phyloP scores from a whole-genome alignment of 768 basidiomycete genomes.

The Clitopilus passeckerianus region DNA sequence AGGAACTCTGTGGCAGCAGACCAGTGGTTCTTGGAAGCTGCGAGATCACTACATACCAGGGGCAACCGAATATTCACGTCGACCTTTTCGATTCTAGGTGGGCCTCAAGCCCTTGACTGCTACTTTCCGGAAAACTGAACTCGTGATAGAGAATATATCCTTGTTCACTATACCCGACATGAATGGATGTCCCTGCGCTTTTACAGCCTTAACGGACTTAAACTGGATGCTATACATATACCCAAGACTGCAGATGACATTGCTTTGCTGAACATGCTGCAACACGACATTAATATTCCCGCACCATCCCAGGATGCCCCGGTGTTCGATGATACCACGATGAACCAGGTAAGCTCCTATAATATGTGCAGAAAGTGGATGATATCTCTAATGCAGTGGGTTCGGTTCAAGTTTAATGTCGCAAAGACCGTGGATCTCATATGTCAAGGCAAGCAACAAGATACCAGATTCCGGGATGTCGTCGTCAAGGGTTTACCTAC shows the following conservation, averaged over 20 bases:
- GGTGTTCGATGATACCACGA: constrained; percentile 28
- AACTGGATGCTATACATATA: constrained; percentile 16
- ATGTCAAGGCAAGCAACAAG: background rate
- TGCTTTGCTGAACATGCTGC: constrained; percentile 22
- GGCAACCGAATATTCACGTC: constrained; percentile 9
- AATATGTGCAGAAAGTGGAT: background rate
- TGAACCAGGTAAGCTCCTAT: constrained; percentile 33
- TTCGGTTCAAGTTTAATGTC: constrained; percentile 35
- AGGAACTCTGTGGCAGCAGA: constrained; percentile 21
- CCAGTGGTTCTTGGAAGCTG: constrained; percentile 30
- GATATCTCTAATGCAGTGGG: background rate
- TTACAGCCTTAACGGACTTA: constrained; percentile 43
- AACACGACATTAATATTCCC: constrained; percentile 33
- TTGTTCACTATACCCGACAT: constrained; percentile 53
- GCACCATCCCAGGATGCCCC: constrained; percentile 8
- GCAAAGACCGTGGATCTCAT: constrained; percentile 20
- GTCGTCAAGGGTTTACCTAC: background rate
- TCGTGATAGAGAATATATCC: constrained; percentile 13
- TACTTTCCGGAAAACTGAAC: background rate
- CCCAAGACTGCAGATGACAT: constrained; percentile 9
- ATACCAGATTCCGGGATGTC: background rate
- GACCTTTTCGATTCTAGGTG: constrained; percentile 5
- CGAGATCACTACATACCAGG: constrained; percentile 13
- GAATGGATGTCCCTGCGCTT: constrained; percentile 55
- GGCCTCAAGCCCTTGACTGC: background rate